These are phyloP conservation scores for Monosporozyma unispora DNA, from an alignment of 805 yeast genomes.

Conservation along the genomic window DNA sequence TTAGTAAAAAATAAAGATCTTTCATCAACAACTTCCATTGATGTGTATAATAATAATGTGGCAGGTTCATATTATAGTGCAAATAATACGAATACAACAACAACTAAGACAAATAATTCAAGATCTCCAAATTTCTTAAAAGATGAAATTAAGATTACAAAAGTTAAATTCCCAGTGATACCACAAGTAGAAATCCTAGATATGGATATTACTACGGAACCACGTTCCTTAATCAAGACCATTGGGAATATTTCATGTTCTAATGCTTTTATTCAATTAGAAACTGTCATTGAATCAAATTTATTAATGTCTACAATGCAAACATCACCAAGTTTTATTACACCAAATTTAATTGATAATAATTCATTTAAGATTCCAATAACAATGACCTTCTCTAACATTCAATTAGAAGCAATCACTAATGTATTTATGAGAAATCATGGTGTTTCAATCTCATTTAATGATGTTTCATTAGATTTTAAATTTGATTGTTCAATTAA, in stretches of 20 bases:
- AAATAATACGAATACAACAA: not conserved
- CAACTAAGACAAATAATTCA: not conserved
- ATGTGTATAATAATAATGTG: not conserved
- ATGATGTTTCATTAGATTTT: conserved; percentile 30
- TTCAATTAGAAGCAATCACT: conserved; percentile 28
- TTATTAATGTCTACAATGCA: conserved; percentile 22
- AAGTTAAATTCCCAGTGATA: conserved; percentile 24
- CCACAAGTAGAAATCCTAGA: conserved; percentile 30
- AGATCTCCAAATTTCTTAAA: conserved; percentile 12
- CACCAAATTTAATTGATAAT: conserved; percentile 27
- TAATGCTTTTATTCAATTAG: conserved; percentile 27
- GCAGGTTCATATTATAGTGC: not conserved
- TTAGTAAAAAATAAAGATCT: not conserved
- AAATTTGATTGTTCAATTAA: conserved; percentile 31
- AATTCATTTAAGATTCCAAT: conserved; percentile 30
- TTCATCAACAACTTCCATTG: not conserved
- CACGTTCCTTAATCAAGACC: conserved; percentile 27
- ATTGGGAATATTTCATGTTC: conserved; percentile 28
- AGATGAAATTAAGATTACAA: conserved; percentile 25
- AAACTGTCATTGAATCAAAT: conserved; percentile 30
- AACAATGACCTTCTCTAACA: conserved; percentile 27
- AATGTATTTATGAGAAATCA: conserved; percentile 28
- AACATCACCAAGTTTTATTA: conserved; percentile 23
- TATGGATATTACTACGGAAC: conserved; percentile 25
- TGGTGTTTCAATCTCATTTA: conserved; percentile 30